A percentile compares a stretch with the other conserved stretches of the same genome.
phyloP scores from a whole-genome alignment of 192 early-diverging fungal species.

The Backusella tarrabulga region DNA sequence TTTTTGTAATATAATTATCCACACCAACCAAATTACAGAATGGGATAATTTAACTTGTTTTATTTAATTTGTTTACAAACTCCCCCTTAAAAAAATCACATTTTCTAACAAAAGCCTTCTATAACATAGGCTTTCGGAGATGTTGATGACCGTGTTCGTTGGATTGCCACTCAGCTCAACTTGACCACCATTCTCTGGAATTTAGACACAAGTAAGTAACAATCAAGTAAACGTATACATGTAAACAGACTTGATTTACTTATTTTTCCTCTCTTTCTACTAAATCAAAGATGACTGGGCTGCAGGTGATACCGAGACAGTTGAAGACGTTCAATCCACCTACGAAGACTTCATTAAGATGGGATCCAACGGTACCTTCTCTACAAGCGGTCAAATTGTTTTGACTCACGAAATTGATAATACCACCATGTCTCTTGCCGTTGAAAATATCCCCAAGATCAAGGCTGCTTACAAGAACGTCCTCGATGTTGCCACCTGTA shows the following conservation, averaged over 20 bases:
- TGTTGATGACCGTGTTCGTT: constrained; percentile 58
- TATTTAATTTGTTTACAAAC: neutral
- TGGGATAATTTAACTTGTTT: neutral
- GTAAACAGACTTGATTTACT: too few relatives aligned
- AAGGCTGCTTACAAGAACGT: constrained; percentile 39
- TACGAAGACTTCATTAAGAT: constrained; percentile 28
- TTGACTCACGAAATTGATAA: constrained; percentile 44
- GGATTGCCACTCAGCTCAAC: constrained; percentile 48
- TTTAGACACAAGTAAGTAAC: constrained; percentile 20
- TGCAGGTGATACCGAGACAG: constrained; percentile 15
- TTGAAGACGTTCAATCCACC: constrained; percentile 15
- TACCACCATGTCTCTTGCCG: constrained; percentile 38
- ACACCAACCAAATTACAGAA: neutral
- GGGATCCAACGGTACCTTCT: constrained; percentile 34
- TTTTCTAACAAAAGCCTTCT: neutral
- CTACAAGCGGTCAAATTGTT: constrained; percentile 33
- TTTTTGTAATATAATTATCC: neutral
- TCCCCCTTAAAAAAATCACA: neutral
- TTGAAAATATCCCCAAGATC: constrained; percentile 38
- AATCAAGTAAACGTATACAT: too few relatives aligned
- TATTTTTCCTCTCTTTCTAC: too few relatives aligned
- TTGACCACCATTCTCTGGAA: constrained; percentile 39
- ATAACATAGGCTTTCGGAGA: constrained; percentile 45
- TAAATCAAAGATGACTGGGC: constrained; percentile 25
- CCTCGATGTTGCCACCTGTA: constrained; percentile 36